Evolutionary conservation across 164 flowering plant species (phyloP).

Genomic region (Euptelea pleiosperma): DNA sequence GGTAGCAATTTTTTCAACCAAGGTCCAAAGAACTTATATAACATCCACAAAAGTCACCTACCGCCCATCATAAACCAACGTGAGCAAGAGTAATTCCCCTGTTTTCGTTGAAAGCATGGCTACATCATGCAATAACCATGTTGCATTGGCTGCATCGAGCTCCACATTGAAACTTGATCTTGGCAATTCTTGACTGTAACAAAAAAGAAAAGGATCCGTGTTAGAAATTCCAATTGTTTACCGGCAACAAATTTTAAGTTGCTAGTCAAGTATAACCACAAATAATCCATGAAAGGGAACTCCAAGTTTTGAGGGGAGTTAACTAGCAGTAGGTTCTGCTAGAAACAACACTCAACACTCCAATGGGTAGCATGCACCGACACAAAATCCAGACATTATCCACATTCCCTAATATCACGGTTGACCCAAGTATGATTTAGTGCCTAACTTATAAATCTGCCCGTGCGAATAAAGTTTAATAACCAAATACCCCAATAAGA

Average conservation of each 20-base stretch:
- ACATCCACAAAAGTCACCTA: constrained; percentile 19
- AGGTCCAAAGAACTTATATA: background rate
- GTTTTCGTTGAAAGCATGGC: constrained; percentile 91
- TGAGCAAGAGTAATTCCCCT: constrained; percentile 82
- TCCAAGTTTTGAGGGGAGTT: no score
- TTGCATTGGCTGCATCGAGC: constrained; percentile 92
- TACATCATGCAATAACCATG: constrained; percentile 81
- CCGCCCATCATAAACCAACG: constrained; percentile 92
- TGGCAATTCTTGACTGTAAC: constrained; percentile 82
- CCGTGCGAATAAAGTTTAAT: no score
- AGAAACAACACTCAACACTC: no score
- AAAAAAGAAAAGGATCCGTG: background rate
- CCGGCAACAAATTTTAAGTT: background rate
- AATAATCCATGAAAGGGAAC: no score
- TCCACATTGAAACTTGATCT: constrained; percentile 78
- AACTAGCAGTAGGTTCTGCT: no score
- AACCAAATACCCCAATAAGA: no score
- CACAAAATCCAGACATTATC: no score
- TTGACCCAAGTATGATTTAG: no score
- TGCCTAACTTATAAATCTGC: no score
- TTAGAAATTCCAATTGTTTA: background rate
- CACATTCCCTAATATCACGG: background rate
- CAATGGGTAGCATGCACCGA: no score
- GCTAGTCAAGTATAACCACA: background rate
- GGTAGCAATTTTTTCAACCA: background rate